Conservation (phyloP, 2,329 filamentous ascomycete genomes). For the Zasmidium angulare region DNA sequence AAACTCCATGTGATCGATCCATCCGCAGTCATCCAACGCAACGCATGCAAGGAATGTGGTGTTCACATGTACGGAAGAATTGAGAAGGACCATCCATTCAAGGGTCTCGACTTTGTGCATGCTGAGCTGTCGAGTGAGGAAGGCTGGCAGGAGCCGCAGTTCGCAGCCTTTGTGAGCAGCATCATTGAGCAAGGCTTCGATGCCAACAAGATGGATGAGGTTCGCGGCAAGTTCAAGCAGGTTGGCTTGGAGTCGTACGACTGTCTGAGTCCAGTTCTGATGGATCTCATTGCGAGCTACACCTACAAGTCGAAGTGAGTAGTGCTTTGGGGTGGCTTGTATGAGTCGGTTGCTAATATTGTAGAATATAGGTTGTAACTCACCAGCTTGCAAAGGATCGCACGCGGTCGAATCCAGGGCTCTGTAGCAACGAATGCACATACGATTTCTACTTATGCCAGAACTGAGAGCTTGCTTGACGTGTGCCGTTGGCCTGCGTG, state of each 20-base stretch:
- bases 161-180: constrained; percentile 66
- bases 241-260: constrained; percentile 64
- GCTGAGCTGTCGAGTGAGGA: constrained; percentile 58
- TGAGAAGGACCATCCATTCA: constrained; percentile 64
- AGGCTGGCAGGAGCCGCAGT: constrained; percentile 72
- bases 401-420: too few species aligned
- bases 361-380: constrained; percentile 1
- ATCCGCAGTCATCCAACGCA: constrained; percentile 58
- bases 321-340: background rate
- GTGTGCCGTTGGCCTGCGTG: too few species aligned
- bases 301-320: constrained; percentile 26
- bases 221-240: constrained; percentile 54
- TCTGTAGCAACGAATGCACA: too few species aligned
- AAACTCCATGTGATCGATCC: constrained; percentile 60
- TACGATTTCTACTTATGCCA: too few species aligned
- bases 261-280: constrained; percentile 59
- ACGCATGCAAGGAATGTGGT: constrained; percentile 62
- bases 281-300: constrained; percentile 50
- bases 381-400: too few species aligned
- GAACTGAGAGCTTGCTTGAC: too few species aligned
- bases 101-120: constrained; percentile 69
- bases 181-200: constrained; percentile 68
- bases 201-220: constrained; percentile 54
- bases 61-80: constrained; percentile 66
- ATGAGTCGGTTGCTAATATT: background rate